phyloP scores from a whole-genome alignment of 805 yeast genomes.

The Wilhelminamyces savonicus region DNA sequence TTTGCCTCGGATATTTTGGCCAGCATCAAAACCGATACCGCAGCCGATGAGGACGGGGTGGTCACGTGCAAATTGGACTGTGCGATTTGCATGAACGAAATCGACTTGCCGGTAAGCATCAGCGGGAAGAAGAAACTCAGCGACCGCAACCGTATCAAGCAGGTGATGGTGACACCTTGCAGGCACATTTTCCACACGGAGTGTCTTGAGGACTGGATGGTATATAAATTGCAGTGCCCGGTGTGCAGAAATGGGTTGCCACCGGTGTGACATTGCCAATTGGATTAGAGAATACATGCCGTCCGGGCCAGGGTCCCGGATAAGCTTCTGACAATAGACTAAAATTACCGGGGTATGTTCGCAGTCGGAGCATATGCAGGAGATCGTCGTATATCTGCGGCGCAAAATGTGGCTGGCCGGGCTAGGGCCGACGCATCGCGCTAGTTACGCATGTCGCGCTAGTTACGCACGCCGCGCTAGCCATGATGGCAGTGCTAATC shows the following conservation, averaged over 20 bases:
- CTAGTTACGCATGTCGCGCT: too few relatives aligned
- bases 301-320: too few relatives aligned
- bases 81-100: conserved; percentile 82
- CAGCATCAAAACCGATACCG: conserved; percentile 19
- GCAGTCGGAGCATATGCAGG: too few relatives aligned
- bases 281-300: too few relatives aligned
- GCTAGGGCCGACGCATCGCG: too few relatives aligned
- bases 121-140: conserved; percentile 12
- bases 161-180: conserved; percentile 86
- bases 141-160: conserved; percentile 5
- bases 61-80: conserved; percentile 57
- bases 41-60: conserved; percentile 20
- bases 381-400: too few relatives aligned
- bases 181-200: conserved; percentile 81
- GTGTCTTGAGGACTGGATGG: conserved; percentile 94
- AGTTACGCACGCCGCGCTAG: too few relatives aligned
- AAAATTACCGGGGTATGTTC: too few relatives aligned
- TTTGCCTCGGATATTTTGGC: conserved; percentile 48
- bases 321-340: too few relatives aligned
- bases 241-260: conserved; percentile 84
- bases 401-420: too few relatives aligned
- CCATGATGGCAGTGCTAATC: too few relatives aligned
- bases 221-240: conserved; percentile 87
- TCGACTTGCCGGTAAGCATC: conserved; percentile 47
- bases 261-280: conserved; percentile 45